Percentiles rank a stretch among this genome's conserved stretches.
Evolutionary conservation across 306 rosid species (phyloP).

Genomic region (Glycine latifolia): DNA sequence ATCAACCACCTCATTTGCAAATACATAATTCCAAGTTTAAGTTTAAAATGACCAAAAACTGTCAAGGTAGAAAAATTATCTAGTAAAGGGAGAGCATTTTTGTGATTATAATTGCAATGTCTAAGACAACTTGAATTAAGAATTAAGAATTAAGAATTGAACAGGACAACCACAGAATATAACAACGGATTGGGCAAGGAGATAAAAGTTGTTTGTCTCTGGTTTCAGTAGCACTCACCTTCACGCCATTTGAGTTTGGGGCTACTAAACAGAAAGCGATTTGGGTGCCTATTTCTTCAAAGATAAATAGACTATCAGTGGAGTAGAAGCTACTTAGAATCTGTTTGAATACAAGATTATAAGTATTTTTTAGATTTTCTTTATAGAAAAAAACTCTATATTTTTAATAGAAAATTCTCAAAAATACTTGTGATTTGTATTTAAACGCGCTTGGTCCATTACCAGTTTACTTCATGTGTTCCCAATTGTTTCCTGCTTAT

Average conservation of each 20-base stretch:
- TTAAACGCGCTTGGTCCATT: background rate
- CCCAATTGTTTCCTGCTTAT: background rate
- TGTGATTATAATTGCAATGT: background rate
- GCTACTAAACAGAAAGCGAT: background rate
- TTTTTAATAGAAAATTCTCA: too few species aligned
- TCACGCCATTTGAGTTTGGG: background rate
- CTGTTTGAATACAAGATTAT: too few species aligned
- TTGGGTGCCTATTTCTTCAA: background rate
- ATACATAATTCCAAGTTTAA: background rate
- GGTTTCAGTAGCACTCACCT: constrained; percentile 2
- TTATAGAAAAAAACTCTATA: too few species aligned
- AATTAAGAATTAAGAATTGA: background rate
- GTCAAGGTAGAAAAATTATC: background rate
- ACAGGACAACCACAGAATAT: background rate
- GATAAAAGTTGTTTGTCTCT: constrained; percentile 37
- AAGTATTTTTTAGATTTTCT: too few species aligned
- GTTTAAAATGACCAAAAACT: background rate
- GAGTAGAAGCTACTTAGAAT: background rate
- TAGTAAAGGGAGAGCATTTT: background rate
- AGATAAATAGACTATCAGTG: background rate
- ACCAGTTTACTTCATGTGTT: constrained; percentile 14
- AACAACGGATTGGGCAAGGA: background rate
- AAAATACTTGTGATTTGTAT: too few species aligned
- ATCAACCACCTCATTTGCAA: background rate
- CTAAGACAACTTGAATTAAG: too few species aligned